Conservation (phyloP, 495 filamentous ascomycete species). For the Aspergillus nanangensis region DNA sequence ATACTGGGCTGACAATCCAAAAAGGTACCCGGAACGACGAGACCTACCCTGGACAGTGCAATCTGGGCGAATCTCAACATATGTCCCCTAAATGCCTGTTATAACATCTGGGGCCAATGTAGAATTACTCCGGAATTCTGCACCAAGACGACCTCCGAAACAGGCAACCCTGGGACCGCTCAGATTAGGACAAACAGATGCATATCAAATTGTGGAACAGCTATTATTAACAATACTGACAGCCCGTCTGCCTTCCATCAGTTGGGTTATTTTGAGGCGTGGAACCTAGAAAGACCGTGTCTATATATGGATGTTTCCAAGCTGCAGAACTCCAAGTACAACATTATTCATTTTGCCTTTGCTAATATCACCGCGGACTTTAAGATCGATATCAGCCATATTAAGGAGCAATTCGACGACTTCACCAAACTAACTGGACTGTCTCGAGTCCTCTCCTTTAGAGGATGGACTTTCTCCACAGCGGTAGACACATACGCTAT, state of each 20-base stretch:
- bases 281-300: constrained; percentile 10
- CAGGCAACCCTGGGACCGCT: constrained; percentile 32
- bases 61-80: constrained; percentile 17
- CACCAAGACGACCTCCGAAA: constrained; percentile 10
- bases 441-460: constrained; percentile 39
- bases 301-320: constrained; percentile 8
- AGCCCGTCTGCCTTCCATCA: not conserved
- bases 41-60: no score
- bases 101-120: constrained; percentile 27
- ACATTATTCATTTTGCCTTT: constrained; percentile 14
- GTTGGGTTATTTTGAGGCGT: constrained; percentile 17
- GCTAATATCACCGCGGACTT: constrained; percentile 2
- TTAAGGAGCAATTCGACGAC: constrained; percentile 9
- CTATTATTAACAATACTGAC: constrained; percentile 19
- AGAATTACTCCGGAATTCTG: constrained; percentile 25
- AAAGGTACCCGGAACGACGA: no score
- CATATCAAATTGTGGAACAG: constrained; percentile 39
- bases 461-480: constrained; percentile 46
- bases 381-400: not conserved
- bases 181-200: constrained; percentile 30
- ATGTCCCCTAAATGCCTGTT: constrained; percentile 25
- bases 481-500: constrained; percentile 27
- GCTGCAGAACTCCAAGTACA: constrained; percentile 16
- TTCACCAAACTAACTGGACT: constrained; percentile 17
- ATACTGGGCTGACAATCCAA: no score